Base-by-base conservation (phyloP, 352 stramenopile species). In the Phytophthora boehmeriae region DNA sequence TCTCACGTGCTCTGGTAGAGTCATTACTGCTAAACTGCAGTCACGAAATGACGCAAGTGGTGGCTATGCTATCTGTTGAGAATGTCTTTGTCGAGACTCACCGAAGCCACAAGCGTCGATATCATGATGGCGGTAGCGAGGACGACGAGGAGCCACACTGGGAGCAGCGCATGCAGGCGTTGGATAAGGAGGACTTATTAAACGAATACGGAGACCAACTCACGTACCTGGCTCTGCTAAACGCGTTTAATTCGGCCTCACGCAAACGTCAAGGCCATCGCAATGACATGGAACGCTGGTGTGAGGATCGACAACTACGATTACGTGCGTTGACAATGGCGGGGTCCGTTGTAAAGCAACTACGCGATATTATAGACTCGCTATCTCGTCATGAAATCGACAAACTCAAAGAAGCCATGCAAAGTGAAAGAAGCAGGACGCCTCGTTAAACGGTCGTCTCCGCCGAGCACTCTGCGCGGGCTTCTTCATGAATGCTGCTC, bases 1-100 rank as follows among this genome's bases (percentile, higher is more conserved):
- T 87, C 13, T 80, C 81, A 0, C 68, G 80, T 19, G 78, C 76
- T 23, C 52, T 97, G 28, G 68, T 96, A 13, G 80, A 91, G 36
- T 80, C 83, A 0, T 56, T 92, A 14, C 39, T 66, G 13, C 54
- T 92, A 2, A 66, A 73, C 10, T 96, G 88, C 50, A 76, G 53
- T 23, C 63, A 57, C 4, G 86, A 94, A 22, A 86, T 92, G 73
- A 76, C 83, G 14, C 59, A 71, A 36, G 73, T 96, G 8, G 86
- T 92, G 14, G 75, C 88, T 8, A 96, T 97, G 90, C 73, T 96
- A 17, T 93, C 81, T 20, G 83, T 88, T 1, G 90, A 97, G 35
- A 87, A 81, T 30, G 59, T 95, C 11, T 95, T 95, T 45, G 54
- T 78, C 30, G 68, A 81, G 8, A 55, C 62, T 57, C 54, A 54